Percentiles rank a stretch among this genome's conserved stretches.
Evolutionary conservation across 2,329 filamentous ascomycete genomes (phyloP).

Genomic region (Alternaria novae-zelandiae): DNA sequence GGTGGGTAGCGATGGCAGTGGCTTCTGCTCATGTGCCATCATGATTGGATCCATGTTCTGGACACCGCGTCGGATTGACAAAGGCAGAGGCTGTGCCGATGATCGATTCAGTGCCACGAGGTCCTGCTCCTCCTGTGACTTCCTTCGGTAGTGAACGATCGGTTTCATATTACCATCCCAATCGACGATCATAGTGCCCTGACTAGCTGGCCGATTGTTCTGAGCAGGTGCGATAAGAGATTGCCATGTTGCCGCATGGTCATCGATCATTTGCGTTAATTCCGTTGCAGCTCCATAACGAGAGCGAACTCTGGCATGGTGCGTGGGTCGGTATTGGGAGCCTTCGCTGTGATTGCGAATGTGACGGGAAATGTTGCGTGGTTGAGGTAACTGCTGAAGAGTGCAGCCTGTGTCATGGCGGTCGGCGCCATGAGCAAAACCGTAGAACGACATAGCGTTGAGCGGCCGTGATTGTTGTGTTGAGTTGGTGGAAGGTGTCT

Average conservation of each 20-base stretch:
- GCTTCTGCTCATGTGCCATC: neutral
- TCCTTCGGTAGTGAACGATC: neutral
- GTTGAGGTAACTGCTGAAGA: neutral
- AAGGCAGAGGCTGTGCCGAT: neutral
- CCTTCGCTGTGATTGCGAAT: neutral
- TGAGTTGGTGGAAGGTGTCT: neutral
- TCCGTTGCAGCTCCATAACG: neutral
- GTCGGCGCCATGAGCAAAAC: neutral
- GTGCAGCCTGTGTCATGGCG: neutral
- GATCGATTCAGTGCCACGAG: neutral
- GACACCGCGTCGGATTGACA: neutral
- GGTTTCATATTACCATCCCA: constrained; percentile 12
- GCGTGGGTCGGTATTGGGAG: constrained; percentile 3
- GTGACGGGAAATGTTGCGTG: neutral
- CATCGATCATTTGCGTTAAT: constrained; percentile 22
- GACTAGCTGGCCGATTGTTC: neutral
- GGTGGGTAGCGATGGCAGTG: neutral
- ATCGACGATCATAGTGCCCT: constrained; percentile 32
- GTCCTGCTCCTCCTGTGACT: neutral
- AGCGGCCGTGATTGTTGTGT: neutral
- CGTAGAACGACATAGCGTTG: neutral
- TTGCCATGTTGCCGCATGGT: constrained; percentile 21
- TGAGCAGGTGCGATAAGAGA: neutral
- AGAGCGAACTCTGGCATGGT: constrained; percentile 6
- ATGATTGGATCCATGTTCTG: neutral